Conservation (phyloP, 2,329 filamentous ascomycete genomes). For the Diaporthe ilicicola region DNA sequence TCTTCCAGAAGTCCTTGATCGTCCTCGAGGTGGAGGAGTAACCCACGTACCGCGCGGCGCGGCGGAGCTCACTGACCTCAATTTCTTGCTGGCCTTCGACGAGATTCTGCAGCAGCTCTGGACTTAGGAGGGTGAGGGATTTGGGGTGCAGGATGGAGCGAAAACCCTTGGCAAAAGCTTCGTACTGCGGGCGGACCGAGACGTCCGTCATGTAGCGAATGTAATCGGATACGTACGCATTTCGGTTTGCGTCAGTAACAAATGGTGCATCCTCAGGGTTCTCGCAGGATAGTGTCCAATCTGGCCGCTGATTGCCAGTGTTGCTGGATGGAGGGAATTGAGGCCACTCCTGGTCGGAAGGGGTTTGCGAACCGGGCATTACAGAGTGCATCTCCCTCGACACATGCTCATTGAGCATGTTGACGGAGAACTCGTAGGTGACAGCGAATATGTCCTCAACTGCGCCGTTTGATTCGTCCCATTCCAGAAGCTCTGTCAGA, state of each 20-base stretch:
- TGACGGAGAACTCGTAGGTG: conserved; percentile 85
- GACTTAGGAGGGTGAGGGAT: conserved; percentile 76
- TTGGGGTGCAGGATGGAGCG: conserved; percentile 75
- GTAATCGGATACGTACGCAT: conserved; percentile 84
- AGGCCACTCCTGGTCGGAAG: conserved; percentile 56
- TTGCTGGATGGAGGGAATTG: conserved; percentile 48
- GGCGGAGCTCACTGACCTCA: conserved; percentile 76
- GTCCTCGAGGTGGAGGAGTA: conserved; percentile 76
- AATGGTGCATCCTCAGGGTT: conserved; percentile 67
- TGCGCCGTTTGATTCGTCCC: conserved; percentile 77
- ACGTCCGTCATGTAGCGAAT: conserved; percentile 82
- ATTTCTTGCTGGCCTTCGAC: conserved; percentile 87
- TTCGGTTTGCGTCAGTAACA: conserved; percentile 84
- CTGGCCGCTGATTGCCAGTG: neutral
- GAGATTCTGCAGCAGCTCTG: conserved; percentile 75
- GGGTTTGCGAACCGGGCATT: conserved; percentile 36
- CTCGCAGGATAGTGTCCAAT: conserved; percentile 40
- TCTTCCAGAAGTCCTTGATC: conserved; percentile 83
- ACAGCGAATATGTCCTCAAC: conserved; percentile 84
- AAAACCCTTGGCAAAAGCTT: conserved; percentile 85
- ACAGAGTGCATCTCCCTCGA: conserved; percentile 63
- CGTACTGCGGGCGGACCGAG: conserved; percentile 79
- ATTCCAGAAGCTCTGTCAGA: conserved; percentile 76
- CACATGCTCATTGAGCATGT: conserved; percentile 64
- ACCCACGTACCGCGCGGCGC: conserved; percentile 80